These are phyloP conservation scores for Iodosphaeria phyllophila DNA, from an alignment of 2,329 filamentous ascomycete species.

Conservation along the genomic window DNA sequence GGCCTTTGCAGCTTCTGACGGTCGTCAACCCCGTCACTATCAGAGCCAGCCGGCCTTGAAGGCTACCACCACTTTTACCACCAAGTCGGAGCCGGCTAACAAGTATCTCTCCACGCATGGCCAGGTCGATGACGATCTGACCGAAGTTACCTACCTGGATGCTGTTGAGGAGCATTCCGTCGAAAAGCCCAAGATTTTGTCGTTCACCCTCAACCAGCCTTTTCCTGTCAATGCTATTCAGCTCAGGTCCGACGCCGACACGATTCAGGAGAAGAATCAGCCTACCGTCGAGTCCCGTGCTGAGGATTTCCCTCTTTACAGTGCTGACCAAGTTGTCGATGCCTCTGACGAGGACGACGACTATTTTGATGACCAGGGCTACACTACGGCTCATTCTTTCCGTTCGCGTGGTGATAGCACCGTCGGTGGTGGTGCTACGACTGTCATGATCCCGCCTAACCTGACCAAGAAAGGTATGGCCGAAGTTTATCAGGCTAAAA, in stretches of 20 bases:
- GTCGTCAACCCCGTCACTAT: slow-evolving; percentile 21
- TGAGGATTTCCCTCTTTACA: slow-evolving; percentile 1
- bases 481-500: slow-evolving; percentile 50
- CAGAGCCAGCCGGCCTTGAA: slow-evolving; percentile 35
- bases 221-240: background rate
- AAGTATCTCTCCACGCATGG: slow-evolving; percentile 1
- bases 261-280: slow-evolving; percentile 3
- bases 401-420: slow-evolving; percentile 51
- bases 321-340: slow-evolving; percentile 19
- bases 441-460: slow-evolving; percentile 49
- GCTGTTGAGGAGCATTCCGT: slow-evolving; percentile 21
- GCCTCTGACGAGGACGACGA: slow-evolving; percentile 47
- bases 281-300: slow-evolving; percentile 1
- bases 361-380: slow-evolving; percentile 46
- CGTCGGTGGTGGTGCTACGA: slow-evolving; percentile 24
- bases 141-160: slow-evolving; percentile 24
- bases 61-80: too few relatives aligned
- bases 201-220: slow-evolving; percentile 2
- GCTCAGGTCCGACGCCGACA: slow-evolving; percentile 1
- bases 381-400: slow-evolving; percentile 58
- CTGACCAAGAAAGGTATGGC: slow-evolving; percentile 48
- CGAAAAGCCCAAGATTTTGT: slow-evolving; percentile 5
- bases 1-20: background rate
- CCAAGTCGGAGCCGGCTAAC: too few relatives aligned
- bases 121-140: slow-evolving; percentile 15